Base-by-base conservation (phyloP, 805 yeast genomes). In the Vanderwaltozyma verrucispora region DNA sequence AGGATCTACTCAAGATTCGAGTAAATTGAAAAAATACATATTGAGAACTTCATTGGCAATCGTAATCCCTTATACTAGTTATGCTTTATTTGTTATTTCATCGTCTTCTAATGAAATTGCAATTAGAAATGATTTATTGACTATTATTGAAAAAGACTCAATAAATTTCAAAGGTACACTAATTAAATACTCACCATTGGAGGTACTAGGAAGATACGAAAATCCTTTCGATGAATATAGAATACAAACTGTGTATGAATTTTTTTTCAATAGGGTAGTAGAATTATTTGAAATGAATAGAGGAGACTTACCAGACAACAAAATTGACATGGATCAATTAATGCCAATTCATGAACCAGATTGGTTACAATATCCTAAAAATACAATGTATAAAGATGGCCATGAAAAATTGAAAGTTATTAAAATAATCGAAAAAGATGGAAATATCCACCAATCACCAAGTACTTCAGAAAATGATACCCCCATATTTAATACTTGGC, bases 151-250 rank as follows among this genome's bases (percentile, higher is more conserved):
- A 37, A 31, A 45, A 24, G 32, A 43, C 28, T 41, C 40, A 13
- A 30, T 38, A 32, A 46, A 38, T 30, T 48, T 46, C 39, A 46
- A 37, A 21, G 55, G 43, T 10, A 44, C 63, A 13, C 32, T 58
- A 33, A 32, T 41, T 33, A 65, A 67, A 45, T 77, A 65, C 43
- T 59, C 64, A 3, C 64, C 75, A 2, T 49, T 78, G 41, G 62
- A 63, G n/a, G 63, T 85, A 1, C 71, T 72, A 15, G 96, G 96
- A 9, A 66, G 87, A 48, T 89, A 74, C 61, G 92, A 85, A 41
- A 89, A 89, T 51, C 97, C 97, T 2, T 89, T 89, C 55, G 71
- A 71, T 14, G 96, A 89, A 54, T 89, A 89, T 54, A 68, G 96
- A 36, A 81, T 86, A 6, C 96, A 88, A 59, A 86, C 96, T 0